Conservation (phyloP, 192 early-diverging fungal genomes). For the Backusella psychrophila region DNA sequence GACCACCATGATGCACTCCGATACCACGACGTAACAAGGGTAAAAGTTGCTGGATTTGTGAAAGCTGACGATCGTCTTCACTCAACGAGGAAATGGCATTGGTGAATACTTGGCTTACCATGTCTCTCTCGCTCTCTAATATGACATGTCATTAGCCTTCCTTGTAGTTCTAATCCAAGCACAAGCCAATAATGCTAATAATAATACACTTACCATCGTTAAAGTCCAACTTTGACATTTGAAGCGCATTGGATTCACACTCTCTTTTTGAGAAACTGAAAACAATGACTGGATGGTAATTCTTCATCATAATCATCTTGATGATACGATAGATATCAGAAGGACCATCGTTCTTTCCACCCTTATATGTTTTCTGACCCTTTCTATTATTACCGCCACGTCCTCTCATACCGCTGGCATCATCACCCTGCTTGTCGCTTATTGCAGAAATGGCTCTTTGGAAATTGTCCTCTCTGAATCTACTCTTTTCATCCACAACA, state of each 20-base stretch:
- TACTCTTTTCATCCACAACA: conserved; percentile 94
- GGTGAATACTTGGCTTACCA: conserved; percentile 80
- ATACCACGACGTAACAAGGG: conserved; percentile 91
- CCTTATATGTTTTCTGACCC: conserved; percentile 51
- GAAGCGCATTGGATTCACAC: conserved; percentile 88
- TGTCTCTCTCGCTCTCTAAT: conserved; percentile 71
- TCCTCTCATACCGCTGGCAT: conserved; percentile 47
- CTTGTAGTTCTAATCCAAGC: background rate
- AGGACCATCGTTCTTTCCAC: conserved; percentile 54
- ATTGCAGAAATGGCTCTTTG: conserved; percentile 81
- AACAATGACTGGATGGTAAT: conserved; percentile 98
- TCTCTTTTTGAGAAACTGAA: conserved; percentile 95
- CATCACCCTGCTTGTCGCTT: conserved; percentile 60
- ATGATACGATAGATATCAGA: conserved; percentile 93
- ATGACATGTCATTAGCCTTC: background rate
- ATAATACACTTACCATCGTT: conserved; percentile 54
- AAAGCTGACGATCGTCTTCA: conserved; percentile 88
- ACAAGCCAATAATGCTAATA: too few relatives aligned
- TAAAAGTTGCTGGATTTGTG: conserved; percentile 91
- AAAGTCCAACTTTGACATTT: conserved; percentile 91
- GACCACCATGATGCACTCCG: conserved; percentile 95
- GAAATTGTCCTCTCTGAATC: conserved; percentile 95
- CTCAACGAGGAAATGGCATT: conserved; percentile 83
- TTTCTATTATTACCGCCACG: conserved; percentile 47
- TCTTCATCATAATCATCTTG: conserved; percentile 92